Percentiles rank a stretch among this genome's conserved stretches.
Conservation (phyloP, 2,329 filamentous ascomycete species). For the Fusarium solani-melongenae region DNA sequence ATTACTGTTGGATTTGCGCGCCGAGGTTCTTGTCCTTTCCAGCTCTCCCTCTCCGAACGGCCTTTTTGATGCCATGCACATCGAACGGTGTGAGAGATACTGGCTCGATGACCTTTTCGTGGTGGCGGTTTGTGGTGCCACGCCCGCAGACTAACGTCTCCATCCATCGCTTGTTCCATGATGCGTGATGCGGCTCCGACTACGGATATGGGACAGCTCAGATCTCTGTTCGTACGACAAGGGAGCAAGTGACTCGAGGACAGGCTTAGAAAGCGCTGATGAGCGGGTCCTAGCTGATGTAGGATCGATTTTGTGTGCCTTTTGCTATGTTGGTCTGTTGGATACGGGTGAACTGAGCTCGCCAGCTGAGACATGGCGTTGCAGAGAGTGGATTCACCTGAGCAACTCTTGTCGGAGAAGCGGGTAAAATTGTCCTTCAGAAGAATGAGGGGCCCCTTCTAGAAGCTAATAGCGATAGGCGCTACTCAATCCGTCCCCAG, state of each 20-base stretch:
- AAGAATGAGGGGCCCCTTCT: conserved; percentile 4
- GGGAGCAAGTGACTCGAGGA: conserved; percentile 23
- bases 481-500: neutral
- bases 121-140: conserved; percentile 29
- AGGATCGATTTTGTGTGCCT: conserved; percentile 30
- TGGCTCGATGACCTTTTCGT: conserved; percentile 19
- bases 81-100: conserved; percentile 16
- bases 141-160: conserved; percentile 13
- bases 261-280: conserved; percentile 1
- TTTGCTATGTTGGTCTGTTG: conserved; percentile 13
- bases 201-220: neutral
- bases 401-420: neutral
- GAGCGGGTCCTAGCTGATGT: conserved; percentile 2
- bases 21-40: neutral
- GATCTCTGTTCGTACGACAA: conserved; percentile 22
- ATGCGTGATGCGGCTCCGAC: conserved; percentile 9
- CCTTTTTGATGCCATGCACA: conserved; percentile 2
- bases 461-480: conserved; percentile 9
- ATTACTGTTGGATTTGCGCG: conserved; percentile 3
- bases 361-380: conserved; percentile 24
- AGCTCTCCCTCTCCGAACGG: neutral
- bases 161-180: conserved; percentile 7
- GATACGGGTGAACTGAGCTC: conserved; percentile 19
- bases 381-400: conserved; percentile 9
- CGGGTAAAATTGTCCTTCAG: neutral